Base-by-base conservation (phyloP, 371 early-diverging fungal species). In the Rhizomucor miehei region DNA sequence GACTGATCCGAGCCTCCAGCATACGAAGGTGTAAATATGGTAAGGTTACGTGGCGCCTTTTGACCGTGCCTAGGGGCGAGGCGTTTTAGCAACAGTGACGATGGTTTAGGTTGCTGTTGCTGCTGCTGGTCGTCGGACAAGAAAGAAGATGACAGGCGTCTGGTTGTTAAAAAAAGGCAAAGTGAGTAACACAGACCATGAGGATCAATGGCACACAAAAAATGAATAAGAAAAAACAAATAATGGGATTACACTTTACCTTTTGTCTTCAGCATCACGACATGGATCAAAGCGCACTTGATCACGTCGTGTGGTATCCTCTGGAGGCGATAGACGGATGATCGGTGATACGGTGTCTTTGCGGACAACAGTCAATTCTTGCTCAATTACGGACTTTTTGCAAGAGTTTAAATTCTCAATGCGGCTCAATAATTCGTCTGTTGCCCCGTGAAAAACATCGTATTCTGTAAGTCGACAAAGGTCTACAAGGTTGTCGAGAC, bases 11-110 rank as follows among this genome's bases (percentile, higher is more conserved):
- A 63, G n/a, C 69, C 64, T 40, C 67, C 73, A 45, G 68, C 69
- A 35, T 83, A 83, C 2, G 81, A 75, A 16, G 84, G 81, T 16
- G 84, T 80, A 53, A 69, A 66, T 37, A 84, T 84, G 2, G 81
- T 81, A n/a, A 84, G 47, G n/a, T 79, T 75, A 46, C 67, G 68
- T 49, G 73, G 71, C 57, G 78, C 77, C 51, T 78, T 78, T 51
- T 79, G 66, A 11, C 74, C 65, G 24, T 62, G 63, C 45, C 60
- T 66, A 10, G 67, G 73, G 13, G 74, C 67, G 13, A 73, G 44
- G n/a, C 77, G 67, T 24, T 71, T 71, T n/a, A 65, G 56, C 24
- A 77, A 53, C n/a, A 77, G 59, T 24, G 67, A 63, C 34, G 75
- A 75, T 9, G 75, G 69, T 34, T 66, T 75, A 14, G 69, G 71